Conservation (phyloP, 257 asterid genomes). For the Nicotiana benthamiana region DNA sequence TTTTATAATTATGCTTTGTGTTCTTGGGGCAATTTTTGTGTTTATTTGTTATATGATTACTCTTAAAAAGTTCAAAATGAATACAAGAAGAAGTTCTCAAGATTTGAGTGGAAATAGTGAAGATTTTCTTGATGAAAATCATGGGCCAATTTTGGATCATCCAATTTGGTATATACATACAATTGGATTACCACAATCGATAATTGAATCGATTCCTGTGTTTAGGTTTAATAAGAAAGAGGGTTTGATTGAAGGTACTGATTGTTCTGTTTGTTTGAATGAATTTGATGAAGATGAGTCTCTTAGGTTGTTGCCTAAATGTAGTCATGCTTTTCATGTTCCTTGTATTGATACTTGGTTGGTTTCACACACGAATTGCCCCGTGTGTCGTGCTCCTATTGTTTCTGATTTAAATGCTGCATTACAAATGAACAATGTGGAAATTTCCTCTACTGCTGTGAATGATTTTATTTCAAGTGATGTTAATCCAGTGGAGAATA, state of each 20-base stretch:
- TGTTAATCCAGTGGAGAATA: background rate
- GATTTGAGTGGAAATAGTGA: slow-evolving; percentile 11
- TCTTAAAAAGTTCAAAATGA: slow-evolving; percentile 26
- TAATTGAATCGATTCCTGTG: slow-evolving; percentile 48
- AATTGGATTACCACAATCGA: slow-evolving; percentile 43
- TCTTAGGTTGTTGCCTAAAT: slow-evolving; percentile 68
- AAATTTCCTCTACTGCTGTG: background rate
- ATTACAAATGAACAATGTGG: background rate
- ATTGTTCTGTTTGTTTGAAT: slow-evolving; percentile 64
- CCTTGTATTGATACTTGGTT: slow-evolving; percentile 76
- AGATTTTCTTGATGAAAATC: slow-evolving; percentile 32
- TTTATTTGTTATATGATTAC: slow-evolving; percentile 42
- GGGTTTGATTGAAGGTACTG: slow-evolving; percentile 38
- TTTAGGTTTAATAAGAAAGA: slow-evolving; percentile 34
- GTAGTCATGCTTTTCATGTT: slow-evolving; percentile 74
- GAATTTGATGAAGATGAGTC: slow-evolving; percentile 59
- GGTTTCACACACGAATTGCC: slow-evolving; percentile 64
- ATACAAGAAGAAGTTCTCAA: background rate
- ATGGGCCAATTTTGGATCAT: slow-evolving; percentile 36
- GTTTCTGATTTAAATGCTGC: background rate
- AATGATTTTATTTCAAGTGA: background rate
- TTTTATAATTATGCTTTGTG: slow-evolving; percentile 45
- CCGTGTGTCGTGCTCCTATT: slow-evolving; percentile 73
- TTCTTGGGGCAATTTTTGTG: slow-evolving; percentile 41
- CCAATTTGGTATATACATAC: slow-evolving; percentile 66